Evolutionary conservation across 2,329 filamentous ascomycete genomes (phyloP).

Genomic region (Verticillium tricorpus): DNA sequence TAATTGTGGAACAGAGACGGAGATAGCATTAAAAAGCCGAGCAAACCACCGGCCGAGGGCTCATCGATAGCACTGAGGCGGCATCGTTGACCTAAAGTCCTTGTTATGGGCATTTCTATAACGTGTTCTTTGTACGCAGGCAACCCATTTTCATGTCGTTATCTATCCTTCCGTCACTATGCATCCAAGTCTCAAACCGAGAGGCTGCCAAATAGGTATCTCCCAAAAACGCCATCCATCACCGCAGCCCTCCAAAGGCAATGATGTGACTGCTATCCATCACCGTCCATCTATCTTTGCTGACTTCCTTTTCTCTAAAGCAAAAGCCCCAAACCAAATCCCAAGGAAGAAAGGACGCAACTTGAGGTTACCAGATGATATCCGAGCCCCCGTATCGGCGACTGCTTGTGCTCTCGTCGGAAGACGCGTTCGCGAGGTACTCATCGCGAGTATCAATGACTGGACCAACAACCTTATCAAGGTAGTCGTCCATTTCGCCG

Average conservation of each 20-base stretch:
- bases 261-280: neutral
- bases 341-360: neutral
- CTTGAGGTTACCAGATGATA: neutral
- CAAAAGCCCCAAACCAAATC: neutral
- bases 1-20: too few relatives aligned
- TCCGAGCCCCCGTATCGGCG: neutral
- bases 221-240: neutral
- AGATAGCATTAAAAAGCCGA: too few relatives aligned
- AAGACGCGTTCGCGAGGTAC: neutral
- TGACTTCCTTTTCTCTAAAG: neutral
- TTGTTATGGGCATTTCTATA: too few relatives aligned
- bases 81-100: too few relatives aligned
- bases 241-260: neutral
- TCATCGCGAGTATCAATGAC: neutral
- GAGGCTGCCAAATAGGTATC: neutral
- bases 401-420: neutral
- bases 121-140: too few relatives aligned
- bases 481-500: neutral
- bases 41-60: too few relatives aligned
- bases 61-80: too few relatives aligned
- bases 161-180: neutral
- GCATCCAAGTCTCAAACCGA: neutral
- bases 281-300: neutral
- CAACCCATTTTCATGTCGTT: neutral
- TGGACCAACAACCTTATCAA: neutral